These are phyloP conservation scores for Pugionium cornutum DNA, from an alignment of 345 rosid species.

Conservation along the genomic window DNA sequence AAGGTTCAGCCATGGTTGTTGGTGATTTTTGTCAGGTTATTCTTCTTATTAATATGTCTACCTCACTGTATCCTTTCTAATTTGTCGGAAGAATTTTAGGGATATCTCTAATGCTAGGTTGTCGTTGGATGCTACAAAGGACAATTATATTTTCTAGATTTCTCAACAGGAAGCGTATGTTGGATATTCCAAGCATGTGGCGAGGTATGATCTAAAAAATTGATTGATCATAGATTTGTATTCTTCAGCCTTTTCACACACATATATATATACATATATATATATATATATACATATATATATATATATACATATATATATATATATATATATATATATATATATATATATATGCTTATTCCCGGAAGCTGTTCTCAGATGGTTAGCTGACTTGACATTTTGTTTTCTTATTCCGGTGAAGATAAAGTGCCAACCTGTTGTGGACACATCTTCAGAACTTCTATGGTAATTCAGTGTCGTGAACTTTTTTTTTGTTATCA, in stretches of 20 bases:
- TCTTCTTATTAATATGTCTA: constrained; percentile 28
- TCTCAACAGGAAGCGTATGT: constrained; percentile 56
- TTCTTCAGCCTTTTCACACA: too few species aligned
- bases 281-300: neutral
- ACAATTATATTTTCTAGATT: constrained; percentile 77
- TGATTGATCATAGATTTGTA: constrained; percentile 16
- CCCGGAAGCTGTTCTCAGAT: constrained; percentile 19
- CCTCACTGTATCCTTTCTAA: constrained; percentile 26
- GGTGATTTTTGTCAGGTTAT: constrained; percentile 82
- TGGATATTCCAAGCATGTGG: constrained; percentile 89
- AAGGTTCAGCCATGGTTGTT: constrained; percentile 79
- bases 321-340: neutral
- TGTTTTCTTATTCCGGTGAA: constrained; percentile 40
- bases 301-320: neutral
- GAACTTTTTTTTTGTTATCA: constrained; percentile 10
- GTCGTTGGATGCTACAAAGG: constrained; percentile 93
- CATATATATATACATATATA: neutral
- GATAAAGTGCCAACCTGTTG: constrained; percentile 91
- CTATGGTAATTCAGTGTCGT: constrained; percentile 58
- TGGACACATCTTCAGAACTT: constrained; percentile 58
- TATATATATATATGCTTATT: neutral
- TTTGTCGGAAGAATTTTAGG: constrained; percentile 12
- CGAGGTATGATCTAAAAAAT: constrained; percentile 51
- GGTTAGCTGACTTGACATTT: constrained; percentile 23
- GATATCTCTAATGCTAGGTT: constrained; percentile 50